Evolutionary conservation across 805 yeast species (phyloP).

Genomic region (Suhomyces tanzawaensis): DNA sequence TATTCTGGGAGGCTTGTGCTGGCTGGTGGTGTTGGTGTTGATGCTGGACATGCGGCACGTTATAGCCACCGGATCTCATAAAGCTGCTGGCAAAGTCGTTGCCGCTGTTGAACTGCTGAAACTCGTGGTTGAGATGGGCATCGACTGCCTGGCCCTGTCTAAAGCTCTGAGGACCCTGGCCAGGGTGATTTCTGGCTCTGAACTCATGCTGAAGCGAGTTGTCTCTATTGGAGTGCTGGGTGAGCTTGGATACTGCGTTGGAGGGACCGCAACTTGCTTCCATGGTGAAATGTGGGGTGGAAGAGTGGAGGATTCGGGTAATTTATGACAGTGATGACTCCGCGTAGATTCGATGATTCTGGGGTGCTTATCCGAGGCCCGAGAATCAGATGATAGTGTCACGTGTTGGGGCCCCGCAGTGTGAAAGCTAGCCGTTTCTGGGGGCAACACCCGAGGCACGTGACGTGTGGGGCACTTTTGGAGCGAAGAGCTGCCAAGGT

Average conservation of each 20-base stretch:
- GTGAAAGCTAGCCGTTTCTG: too few relatives aligned
- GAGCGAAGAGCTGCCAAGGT: too few relatives aligned
- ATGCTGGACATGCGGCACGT: slow-evolving; percentile 10
- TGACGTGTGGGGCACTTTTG: too few relatives aligned
- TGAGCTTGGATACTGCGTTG: slow-evolving; percentile 42
- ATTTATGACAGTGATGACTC: neutral
- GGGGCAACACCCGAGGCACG: too few relatives aligned
- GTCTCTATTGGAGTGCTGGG: slow-evolving; percentile 42
- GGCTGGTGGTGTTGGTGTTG: slow-evolving; percentile 11
- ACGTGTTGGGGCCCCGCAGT: too few relatives aligned
- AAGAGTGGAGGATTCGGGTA: neutral
- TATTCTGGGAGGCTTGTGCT: slow-evolving; percentile 4
- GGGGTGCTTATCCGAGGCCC: neutral
- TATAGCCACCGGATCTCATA: slow-evolving; percentile 7
- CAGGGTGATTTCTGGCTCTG: slow-evolving; percentile 9
- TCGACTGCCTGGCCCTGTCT: slow-evolving; percentile 26
- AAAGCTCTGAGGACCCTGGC: slow-evolving; percentile 9
- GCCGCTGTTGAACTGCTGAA: slow-evolving; percentile 28
- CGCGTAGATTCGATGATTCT: neutral
- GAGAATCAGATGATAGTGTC: neutral
- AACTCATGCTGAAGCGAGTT: slow-evolving; percentile 38
- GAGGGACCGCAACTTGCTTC: slow-evolving; percentile 46
- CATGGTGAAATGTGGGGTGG: slow-evolving; percentile 13
- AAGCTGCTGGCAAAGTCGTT: slow-evolving; percentile 17
- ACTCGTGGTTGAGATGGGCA: slow-evolving; percentile 36